These are phyloP conservation scores for Metschnikowia gelsemii DNA, from an alignment of 805 yeast genomes.

Conservation along the genomic window DNA sequence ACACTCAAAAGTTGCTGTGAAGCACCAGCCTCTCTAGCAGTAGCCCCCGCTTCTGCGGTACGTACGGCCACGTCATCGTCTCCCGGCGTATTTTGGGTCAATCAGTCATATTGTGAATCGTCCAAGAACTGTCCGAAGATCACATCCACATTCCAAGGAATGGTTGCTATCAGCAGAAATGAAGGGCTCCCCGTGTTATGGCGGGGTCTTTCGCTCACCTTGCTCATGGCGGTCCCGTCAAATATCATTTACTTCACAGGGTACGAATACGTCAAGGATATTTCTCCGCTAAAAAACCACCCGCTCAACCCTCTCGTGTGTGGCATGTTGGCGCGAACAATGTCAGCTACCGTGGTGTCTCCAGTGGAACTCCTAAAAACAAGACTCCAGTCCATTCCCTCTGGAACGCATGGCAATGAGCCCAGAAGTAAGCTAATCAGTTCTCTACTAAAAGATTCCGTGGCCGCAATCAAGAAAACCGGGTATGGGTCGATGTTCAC, in stretches of 20 bases:
- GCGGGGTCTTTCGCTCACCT: conserved; percentile 82
- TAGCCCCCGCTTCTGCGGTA: background rate
- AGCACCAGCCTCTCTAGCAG: background rate
- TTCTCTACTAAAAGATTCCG: conserved; percentile 54
- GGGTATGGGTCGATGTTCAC: conserved; percentile 74
- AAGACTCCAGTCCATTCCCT: conserved; percentile 83
- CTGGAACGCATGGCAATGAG: conserved; percentile 27
- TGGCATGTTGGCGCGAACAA: conserved; percentile 77
- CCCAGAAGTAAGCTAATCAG: conserved; percentile 32
- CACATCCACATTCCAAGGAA: conserved; percentile 74
- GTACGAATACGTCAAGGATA: conserved; percentile 80
- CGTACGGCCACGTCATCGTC: background rate
- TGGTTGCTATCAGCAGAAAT: conserved; percentile 57
- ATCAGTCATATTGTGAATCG: conserved; percentile 37
- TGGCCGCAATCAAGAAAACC: conserved; percentile 45
- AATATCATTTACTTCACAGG: conserved; percentile 94
- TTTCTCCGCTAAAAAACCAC: conserved; percentile 43
- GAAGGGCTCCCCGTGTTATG: conserved; percentile 83
- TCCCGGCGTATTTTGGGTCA: conserved; percentile 33
- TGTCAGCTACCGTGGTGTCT: conserved; percentile 82
- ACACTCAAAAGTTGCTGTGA: conserved; percentile 28
- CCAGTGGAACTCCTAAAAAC: conserved; percentile 89
- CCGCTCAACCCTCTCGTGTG: conserved; percentile 79
- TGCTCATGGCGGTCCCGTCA: conserved; percentile 88
- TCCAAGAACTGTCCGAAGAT: conserved; percentile 46